Conservation (phyloP, 225 moss, liverwort and hornwort genomes). For the Asterella californica region DNA sequence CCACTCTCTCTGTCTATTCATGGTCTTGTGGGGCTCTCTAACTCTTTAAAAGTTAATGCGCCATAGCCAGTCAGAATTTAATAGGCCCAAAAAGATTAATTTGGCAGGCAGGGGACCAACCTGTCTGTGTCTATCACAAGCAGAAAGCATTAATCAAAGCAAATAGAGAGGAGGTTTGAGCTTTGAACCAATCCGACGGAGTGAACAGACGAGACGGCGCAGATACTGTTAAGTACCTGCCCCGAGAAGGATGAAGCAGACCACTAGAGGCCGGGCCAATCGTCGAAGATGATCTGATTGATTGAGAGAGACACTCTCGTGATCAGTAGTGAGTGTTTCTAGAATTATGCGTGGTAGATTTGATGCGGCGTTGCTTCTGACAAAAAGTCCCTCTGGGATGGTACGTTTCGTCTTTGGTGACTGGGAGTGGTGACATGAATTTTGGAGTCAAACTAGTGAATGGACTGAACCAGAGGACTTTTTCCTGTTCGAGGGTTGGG, state of each 20-base stretch:
- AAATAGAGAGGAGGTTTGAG: background rate
- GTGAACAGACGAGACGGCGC: too few species aligned
- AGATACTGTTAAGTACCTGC: background rate
- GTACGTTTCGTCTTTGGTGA: background rate
- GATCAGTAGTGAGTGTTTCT: background rate
- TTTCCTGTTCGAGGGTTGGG: background rate
- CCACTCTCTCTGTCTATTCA: background rate
- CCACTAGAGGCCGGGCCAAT: background rate
- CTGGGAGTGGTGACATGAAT: background rate
- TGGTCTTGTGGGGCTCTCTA: background rate
- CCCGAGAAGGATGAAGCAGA: background rate
- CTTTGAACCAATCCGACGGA: too few species aligned
- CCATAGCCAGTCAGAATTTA: too few species aligned
- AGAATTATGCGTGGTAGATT: background rate
- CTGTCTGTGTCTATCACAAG: too few species aligned
- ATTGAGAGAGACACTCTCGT: background rate
- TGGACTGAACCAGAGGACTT: background rate
- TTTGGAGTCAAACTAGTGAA: background rate
- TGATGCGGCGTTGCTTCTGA: background rate
- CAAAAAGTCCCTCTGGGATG: background rate
- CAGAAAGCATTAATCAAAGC: too few species aligned
- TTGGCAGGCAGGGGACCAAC: too few species aligned
- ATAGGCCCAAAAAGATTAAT: too few species aligned
- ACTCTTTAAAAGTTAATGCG: too few species aligned
- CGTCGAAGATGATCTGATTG: background rate